Conservation (phyloP, 1,284 basidiomycete species). For the Ustilago cynodontis region DNA sequence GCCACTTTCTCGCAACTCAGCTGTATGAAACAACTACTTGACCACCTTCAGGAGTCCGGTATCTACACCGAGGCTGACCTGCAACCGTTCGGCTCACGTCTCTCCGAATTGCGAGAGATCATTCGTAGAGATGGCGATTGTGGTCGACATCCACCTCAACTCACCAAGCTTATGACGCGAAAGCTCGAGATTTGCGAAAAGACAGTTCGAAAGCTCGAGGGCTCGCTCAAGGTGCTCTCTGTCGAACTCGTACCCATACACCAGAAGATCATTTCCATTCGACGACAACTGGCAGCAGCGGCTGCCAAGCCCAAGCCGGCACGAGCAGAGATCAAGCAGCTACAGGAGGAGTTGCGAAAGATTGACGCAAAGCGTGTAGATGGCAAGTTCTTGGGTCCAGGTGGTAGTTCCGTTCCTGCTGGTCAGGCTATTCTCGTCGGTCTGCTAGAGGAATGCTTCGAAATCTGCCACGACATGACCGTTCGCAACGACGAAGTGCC, state of each 20-base stretch:
- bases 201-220: constrained; percentile 61
- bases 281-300: constrained; percentile 88
- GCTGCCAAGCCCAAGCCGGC: constrained; percentile 86
- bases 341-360: constrained; percentile 92
- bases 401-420: constrained; percentile 84
- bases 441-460: constrained; percentile 95
- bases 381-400: constrained; percentile 93
- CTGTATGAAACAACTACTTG: constrained; percentile 69
- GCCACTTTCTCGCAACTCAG: constrained; percentile 67
- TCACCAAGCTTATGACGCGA: constrained; percentile 89
- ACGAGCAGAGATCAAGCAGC: constrained; percentile 87
- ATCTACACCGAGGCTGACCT: constrained; percentile 69
- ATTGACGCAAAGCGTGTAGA: constrained; percentile 90
- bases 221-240: constrained; percentile 67
- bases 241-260: constrained; percentile 70
- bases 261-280: constrained; percentile 84
- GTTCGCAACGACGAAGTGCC: constrained; percentile 91
- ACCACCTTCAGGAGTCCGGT: constrained; percentile 67
- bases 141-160: constrained; percentile 84
- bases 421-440: constrained; percentile 81
- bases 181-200: constrained; percentile 87
- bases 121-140: constrained; percentile 72
- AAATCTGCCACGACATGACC: constrained; percentile 94
- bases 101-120: constrained; percentile 66
- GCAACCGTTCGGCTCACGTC: constrained; percentile 63